A percentile compares a stretch with the other conserved stretches of the same genome.
Conservation (phyloP, 2,329 filamentous ascomycete genomes). For the Sporothrix humicola region DNA sequence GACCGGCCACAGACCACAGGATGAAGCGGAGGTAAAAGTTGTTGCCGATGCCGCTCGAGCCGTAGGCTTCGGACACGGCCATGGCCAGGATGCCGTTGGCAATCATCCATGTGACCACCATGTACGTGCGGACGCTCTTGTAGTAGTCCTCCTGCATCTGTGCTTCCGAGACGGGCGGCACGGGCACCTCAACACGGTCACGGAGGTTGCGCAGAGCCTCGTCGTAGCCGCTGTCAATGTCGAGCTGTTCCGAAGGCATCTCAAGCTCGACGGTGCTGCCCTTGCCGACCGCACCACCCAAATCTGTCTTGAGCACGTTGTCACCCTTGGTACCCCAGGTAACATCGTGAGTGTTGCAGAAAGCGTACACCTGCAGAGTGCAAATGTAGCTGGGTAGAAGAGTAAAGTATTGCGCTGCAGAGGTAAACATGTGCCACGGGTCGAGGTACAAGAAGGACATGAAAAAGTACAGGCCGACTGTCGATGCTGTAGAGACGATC, state of each 20-base stretch:
- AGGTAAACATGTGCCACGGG: slow-evolving; percentile 99
- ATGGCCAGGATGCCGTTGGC: slow-evolving; percentile 92
- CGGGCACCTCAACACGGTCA: slow-evolving; percentile 83
- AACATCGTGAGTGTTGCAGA: slow-evolving; percentile 97
- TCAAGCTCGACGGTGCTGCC: slow-evolving; percentile 85
- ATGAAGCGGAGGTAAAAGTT: slow-evolving; percentile 95
- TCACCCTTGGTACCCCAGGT: slow-evolving; percentile 92
- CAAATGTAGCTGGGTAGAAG: slow-evolving; percentile 94
- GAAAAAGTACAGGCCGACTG: slow-evolving; percentile 90
- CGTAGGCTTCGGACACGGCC: slow-evolving; percentile 87
- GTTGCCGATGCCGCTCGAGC: slow-evolving; percentile 69
- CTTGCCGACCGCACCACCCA: slow-evolving; percentile 81
- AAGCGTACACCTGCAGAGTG: slow-evolving; percentile 96
- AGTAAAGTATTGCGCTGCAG: slow-evolving; percentile 86
- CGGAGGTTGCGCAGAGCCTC: slow-evolving; percentile 95
- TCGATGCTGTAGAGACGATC: slow-evolving; percentile 86
- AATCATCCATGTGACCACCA: slow-evolving; percentile 94
- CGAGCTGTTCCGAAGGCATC: slow-evolving; percentile 96
- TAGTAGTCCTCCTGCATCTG: slow-evolving; percentile 99
- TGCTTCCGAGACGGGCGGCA: slow-evolving; percentile 65
- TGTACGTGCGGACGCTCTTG: slow-evolving; percentile 94
- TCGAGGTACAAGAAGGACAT: slow-evolving; percentile 97
- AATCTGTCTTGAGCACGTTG: slow-evolving; percentile 90
- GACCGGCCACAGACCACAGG: slow-evolving; percentile 83
- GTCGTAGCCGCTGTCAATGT: slow-evolving; percentile 97